Base-by-base conservation (phyloP, 2,329 filamentous ascomycete genomes). In the Pseudogymnoascus verrucosus region DNA sequence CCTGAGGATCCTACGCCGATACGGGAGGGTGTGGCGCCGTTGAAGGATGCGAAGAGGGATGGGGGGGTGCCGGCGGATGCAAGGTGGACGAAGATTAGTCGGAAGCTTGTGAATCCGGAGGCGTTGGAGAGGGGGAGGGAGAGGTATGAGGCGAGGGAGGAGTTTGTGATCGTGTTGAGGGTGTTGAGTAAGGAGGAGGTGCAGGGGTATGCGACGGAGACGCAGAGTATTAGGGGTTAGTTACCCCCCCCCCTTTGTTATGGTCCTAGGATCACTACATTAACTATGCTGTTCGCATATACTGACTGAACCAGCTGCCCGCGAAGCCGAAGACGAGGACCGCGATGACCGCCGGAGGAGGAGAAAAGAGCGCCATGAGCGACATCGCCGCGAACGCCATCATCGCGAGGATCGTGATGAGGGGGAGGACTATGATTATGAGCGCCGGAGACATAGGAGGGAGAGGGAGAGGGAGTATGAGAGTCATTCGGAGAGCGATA, bases 21-120 rank as follows among this genome's bases (percentile, higher is more conserved):
- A 37, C 85, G 93, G 19, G 93, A 97, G 74, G 93, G 93, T 14
- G 93, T 96, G 5, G 92, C 93, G 1, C 93, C 93, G n/a, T 84
- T 96, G 72, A 96, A 96, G 76, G 91, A 96, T 72, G 87, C 90
- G 60, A 87, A 89, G 74, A 87, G 86, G 72, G 86, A 88, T 66
- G 88, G 90, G 39, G 90, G 90, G 40, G 90, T 91, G 34, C 89
- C 89, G 0, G 77, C 87, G 0, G 90, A 89, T 64, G 93, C 93
- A 36, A 85, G 91, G 63, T 97, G 93, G 93, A 97, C 93, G 57
- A 96, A 95, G 78, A 93, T 98, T 72, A 90, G 89, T 73, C 86
- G 93, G 64, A 87, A 89, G 68, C 83, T 96, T 63, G 93, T 98
- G 70, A 97, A 96, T 69, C 92, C 93, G 0, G 89, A 93, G 69